Evolutionary conservation across 192 early-diverging fungal genomes (phyloP).

Genomic region (Coemansia sp.): DNA sequence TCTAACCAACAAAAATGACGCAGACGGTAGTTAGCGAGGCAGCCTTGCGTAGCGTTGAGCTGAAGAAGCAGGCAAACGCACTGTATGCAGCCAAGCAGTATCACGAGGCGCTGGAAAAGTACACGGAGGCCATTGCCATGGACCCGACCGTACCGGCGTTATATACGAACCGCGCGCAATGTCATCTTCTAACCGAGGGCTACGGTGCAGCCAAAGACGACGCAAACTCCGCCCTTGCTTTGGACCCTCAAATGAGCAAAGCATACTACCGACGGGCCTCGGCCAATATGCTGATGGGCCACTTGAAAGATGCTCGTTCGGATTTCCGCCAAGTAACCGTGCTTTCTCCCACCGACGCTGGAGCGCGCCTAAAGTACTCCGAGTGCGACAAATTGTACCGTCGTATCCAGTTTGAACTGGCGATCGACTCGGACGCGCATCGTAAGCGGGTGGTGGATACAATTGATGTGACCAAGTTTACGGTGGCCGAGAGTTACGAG

Average conservation of each 20-base stretch:
- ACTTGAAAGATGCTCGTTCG: conserved; percentile 78
- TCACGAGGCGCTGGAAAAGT: conserved; percentile 86
- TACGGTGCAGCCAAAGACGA: conserved; percentile 83
- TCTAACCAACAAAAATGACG: not conserved
- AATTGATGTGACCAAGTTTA: conserved; percentile 55
- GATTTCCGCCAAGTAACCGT: conserved; percentile 77
- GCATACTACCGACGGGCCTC: conserved; percentile 93
- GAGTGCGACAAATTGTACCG: conserved; percentile 92
- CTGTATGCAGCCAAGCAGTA: conserved; percentile 63
- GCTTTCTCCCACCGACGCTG: conserved; percentile 74
- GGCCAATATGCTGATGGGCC: conserved; percentile 82
- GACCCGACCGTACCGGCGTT: conserved; percentile 83
- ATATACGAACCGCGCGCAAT: conserved; percentile 91
- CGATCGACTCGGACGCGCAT: conserved; percentile 65
- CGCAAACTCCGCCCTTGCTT: conserved; percentile 76
- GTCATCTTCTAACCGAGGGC: conserved; percentile 80
- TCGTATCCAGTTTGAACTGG: conserved; percentile 87
- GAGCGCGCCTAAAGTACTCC: conserved; percentile 73
- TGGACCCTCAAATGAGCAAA: conserved; percentile 85
- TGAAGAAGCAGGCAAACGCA: conserved; percentile 50
- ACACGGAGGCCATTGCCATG: conserved; percentile 81
- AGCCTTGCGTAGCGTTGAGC: conserved; percentile 16
- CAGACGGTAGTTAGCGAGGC: conserved; percentile 15
- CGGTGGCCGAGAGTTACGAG: conserved; percentile 73
- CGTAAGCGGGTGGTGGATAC: conserved; percentile 52